Evolutionary conservation across 139 green algal genomes (phyloP), one percentile per base, ranked within the genome.

Genomic region (Tetradesmus lagerheimii): DNA sequence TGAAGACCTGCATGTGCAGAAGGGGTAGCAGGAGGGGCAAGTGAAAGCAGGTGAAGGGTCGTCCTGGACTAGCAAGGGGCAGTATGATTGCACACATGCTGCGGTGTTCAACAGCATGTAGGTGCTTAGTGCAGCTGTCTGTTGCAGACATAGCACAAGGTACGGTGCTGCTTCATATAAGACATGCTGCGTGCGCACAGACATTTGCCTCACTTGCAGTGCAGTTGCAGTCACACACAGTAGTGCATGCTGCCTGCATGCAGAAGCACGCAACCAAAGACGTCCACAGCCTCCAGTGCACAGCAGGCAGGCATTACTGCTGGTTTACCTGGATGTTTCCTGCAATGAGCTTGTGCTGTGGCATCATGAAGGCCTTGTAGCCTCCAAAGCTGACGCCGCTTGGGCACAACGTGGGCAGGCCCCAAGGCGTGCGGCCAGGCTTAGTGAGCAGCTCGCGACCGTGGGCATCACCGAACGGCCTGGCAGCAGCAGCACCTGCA

Each of bases 291-390:
- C 15, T 23, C 53, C 53, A 66, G 18, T 66, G 15, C 53, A 23
- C 57, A 31, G 57, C 57, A 18, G 45, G 45, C 45, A 18, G 45
- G 8, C 11, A 11, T 11, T 67, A 6, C 57, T 71, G 57, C 57
- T 31, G 16, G 1, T 31, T n/a, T n/a, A 71, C 57, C 57, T 87
- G 82, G 8, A 87, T 57, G 31, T 78, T 78, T 15, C 82, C 82
- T 12, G 82, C 82, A 12, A 87, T 67, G 4, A 87, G 23, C 20
- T 79, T 79, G 53, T 87, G 53, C 15, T 78, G 34, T 25, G 82
- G 82, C 31, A 87, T 43, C 16, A n/a, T 45, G 18, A 53, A 78
- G 15, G 57, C 82, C 53, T 78, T 87, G 57, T 87, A 53, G 53
- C 11, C 20, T 9, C 82, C 82, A 87, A 87, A 87, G 20, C 2